Percentiles rank a stretch among this genome's conserved stretches.
Evolutionary conservation across 768 basidiomycete genomes (phyloP).

Genomic region (Russula compacta): DNA sequence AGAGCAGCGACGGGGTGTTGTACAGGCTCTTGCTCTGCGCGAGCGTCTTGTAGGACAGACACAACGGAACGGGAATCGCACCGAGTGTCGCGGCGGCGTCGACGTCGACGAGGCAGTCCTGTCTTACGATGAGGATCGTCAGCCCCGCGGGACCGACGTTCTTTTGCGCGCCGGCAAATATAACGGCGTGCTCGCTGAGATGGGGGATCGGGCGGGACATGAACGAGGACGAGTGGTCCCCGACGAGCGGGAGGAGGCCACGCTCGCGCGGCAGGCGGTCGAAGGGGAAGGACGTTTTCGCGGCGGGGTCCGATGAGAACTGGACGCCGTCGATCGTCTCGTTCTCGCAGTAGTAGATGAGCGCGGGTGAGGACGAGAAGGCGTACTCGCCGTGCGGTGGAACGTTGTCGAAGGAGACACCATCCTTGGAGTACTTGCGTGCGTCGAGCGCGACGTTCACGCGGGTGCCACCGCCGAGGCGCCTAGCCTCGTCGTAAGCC

Average conservation of each 20-base stretch:
- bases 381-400: conserved; percentile 64
- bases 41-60: conserved; percentile 75
- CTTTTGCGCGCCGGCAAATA: conserved; percentile 97
- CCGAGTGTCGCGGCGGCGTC: conserved; percentile 70
- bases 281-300: conserved; percentile 72
- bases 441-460: conserved; percentile 69
- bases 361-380: conserved; percentile 74
- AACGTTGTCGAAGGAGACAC: conserved; percentile 69
- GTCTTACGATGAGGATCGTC: conserved; percentile 88
- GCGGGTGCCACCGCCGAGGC: conserved; percentile 47
- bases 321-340: conserved; percentile 96
- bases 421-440: conserved; percentile 49
- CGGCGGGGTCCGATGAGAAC: conserved; percentile 52
- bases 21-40: conserved; percentile 70
- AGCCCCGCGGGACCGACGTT: conserved; percentile 93
- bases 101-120: conserved; percentile 88
- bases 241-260: conserved; percentile 72
- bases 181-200: conserved; percentile 83
- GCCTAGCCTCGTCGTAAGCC: conserved; percentile 72
- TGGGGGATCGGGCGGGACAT: conserved; percentile 88
- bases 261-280: conserved; percentile 44
- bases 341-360: conserved; percentile 99
- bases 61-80: conserved; percentile 64
- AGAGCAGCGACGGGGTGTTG: conserved; percentile 88
- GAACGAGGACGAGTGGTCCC: conserved; percentile 94